A percentile compares a stretch with the other conserved stretches of the same genome.
These are phyloP conservation scores for Millerago galiae DNA, from an alignment of 805 yeast genomes.

Conservation along the genomic window DNA sequence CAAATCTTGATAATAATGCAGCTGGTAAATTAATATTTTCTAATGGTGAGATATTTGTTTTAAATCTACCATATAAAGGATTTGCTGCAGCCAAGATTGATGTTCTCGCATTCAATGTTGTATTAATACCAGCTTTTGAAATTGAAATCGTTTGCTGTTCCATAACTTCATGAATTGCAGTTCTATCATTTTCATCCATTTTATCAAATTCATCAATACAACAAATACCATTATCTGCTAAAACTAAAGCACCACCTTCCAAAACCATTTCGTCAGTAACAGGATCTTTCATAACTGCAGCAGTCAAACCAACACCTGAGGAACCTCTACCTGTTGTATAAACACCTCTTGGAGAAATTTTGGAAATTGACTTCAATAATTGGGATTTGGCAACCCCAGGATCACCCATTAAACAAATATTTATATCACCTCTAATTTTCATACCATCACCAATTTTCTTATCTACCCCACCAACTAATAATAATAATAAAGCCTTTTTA, in stretches of 20 bases:
- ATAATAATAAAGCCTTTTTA: conserved; percentile 78
- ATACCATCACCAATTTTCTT: conserved; percentile 94
- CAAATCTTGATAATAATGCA: conserved; percentile 91
- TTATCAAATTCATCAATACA: conserved; percentile 99
- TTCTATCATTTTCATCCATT: conserved; percentile 95
- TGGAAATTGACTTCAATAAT: conserved; percentile 80
- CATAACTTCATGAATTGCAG: conserved; percentile 99
- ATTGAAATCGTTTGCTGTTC: conserved; percentile 98
- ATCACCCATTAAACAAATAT: conserved; percentile 95
- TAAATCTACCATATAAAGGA: conserved; percentile 92
- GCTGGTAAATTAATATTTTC: conserved; percentile 97
- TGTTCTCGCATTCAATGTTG: conserved; percentile 91
- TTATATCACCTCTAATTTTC: conserved; percentile 95
- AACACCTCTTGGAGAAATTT: conserved; percentile 93
- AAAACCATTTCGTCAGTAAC: conserved; percentile 98
- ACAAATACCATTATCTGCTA: conserved; percentile 97
- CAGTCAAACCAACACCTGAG: conserved; percentile 97
- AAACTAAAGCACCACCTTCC: conserved; percentile 96
- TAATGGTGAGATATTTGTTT: conserved; percentile 82
- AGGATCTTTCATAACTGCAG: conserved; percentile 98
- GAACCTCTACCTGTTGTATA: conserved; percentile 98
- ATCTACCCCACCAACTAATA: conserved; percentile 92
- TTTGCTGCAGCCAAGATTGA: conserved; percentile 98
- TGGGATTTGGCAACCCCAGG: conserved; percentile 99
- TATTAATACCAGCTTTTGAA: conserved; percentile 95